These are phyloP conservation scores for Fusarium sp. DNA, from an alignment of 2,329 filamentous ascomycete species.

Conservation along the genomic window DNA sequence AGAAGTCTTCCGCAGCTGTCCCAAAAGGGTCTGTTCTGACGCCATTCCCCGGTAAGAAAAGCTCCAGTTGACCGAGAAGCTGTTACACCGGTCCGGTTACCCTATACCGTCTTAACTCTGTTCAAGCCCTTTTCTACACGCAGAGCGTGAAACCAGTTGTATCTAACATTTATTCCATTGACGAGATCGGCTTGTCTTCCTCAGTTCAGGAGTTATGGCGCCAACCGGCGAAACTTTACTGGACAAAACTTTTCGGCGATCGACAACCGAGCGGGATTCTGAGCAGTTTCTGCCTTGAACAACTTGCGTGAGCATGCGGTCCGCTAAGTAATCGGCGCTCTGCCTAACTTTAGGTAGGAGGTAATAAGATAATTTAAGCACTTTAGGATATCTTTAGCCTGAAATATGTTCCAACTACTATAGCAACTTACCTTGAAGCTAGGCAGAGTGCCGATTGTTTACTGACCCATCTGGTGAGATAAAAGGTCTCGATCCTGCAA, in stretches of 20 bases:
- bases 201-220: not conserved
- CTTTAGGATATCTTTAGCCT: too few relatives aligned
- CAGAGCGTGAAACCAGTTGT: not conserved
- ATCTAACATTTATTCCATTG: not conserved
- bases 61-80: slow-evolving; percentile 28
- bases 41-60: slow-evolving; percentile 39
- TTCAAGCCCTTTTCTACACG: too few relatives aligned
- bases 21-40: slow-evolving; percentile 43
- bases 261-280: not conserved
- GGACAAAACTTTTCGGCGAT: not conserved
- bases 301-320: too few relatives aligned
- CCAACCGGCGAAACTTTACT: not conserved
- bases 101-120: slow-evolving; percentile 12
- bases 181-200: not conserved
- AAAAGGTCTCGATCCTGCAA: slow-evolving; percentile 11
- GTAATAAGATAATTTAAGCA: too few relatives aligned
- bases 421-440: too few relatives aligned
- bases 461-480: not conserved
- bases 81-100: slow-evolving; percentile 37
- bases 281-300: not conserved
- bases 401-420: too few relatives aligned
- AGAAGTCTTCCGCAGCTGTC: slow-evolving; percentile 25
- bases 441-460: too few relatives aligned
- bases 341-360: too few relatives aligned
- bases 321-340: too few relatives aligned